Percentiles rank a stretch among this genome's conserved stretches.
Evolutionary conservation across 441 rosid genomes (phyloP).

Genomic region (Adansonia rubrostipa): DNA sequence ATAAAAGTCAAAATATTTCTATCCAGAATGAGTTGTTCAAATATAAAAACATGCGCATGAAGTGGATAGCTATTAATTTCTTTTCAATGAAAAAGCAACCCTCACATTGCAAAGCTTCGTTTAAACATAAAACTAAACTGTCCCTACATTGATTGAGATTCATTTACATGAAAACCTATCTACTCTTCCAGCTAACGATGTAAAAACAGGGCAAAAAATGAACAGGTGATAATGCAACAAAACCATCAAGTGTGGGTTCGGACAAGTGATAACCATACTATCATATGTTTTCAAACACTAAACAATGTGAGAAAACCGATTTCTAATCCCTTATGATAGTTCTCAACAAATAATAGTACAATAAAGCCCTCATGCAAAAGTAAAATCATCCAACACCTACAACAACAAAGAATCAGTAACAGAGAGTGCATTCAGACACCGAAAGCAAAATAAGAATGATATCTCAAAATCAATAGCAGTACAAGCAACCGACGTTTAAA

Average conservation of each 20-base stretch:
- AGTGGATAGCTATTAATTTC: background rate
- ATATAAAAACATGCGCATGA: background rate
- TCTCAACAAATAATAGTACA: slow-evolving; percentile 7
- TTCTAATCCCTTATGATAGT: background rate
- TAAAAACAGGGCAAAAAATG: background rate
- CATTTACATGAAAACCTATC: slow-evolving; percentile 5
- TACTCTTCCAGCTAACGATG: background rate
- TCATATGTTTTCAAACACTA: background rate
- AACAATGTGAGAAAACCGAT: background rate
- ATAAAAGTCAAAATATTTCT: background rate
- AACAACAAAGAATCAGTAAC: background rate
- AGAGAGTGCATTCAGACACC: background rate
- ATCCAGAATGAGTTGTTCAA: background rate
- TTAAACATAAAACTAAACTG: slow-evolving; percentile 4
- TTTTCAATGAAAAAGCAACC: background rate
- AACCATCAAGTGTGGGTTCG: background rate
- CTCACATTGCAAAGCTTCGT: background rate
- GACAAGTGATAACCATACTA: background rate
- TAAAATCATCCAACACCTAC: background rate
- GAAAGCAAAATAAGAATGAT: background rate
- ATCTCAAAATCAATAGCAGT: background rate
- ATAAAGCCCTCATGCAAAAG: background rate
- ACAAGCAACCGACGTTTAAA: background rate
- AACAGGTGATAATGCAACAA: background rate
- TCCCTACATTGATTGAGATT: background rate